Base-by-base conservation (phyloP, 352 stramenopile genomes). In the Pythium chondricola region DNA sequence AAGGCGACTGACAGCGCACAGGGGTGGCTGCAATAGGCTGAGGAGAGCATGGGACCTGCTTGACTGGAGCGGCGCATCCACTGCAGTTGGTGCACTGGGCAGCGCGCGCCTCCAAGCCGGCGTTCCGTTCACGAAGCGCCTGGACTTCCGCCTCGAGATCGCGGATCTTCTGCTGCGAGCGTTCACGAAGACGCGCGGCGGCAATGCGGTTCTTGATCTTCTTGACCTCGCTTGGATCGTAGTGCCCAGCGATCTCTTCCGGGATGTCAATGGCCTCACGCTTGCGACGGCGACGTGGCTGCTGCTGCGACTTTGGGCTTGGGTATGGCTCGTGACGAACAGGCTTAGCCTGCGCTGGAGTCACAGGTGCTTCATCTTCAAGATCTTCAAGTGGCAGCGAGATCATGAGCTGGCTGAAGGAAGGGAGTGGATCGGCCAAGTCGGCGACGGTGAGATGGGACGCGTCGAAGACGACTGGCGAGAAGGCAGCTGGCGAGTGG, bases 201-300 rank as follows among this genome's bases (percentile, higher is more conserved):
- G 66, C 58, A 35, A 81, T 74, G 32, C 74, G 70, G 59, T 81
- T 85, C 58, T 85, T 82, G 24, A 82, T 39, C 21, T 65, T 60
- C 52, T 63, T 72, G 41, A 82, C 46, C 17, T 80, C 73, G 21
- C 69, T 68, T 2, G 54, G 24, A 33, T 77, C 71, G 30, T 61
- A 48, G 22, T 45, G 43, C n/a, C 42, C 24, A 3, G 38, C 52
- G 18, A 76, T 18, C 30, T 68, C 54, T 13, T 61, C 48, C 5
- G 73, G 72, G 31, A 85, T 52, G 30, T 69, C 56, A 46, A 85
- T 82, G 2, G 67, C 46, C 25, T 74, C 68, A 38, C 69, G 73
- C 48, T 82, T 85, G 44, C 66, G 58, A 3, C 72, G 69, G 27
- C 46, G 43, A 38, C 71, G 56, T 30, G 56, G 42, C 33, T 26